Evolutionary conservation across 352 stramenopile genomes (phyloP).

Genomic region (Pythium vanterpoolii): DNA sequence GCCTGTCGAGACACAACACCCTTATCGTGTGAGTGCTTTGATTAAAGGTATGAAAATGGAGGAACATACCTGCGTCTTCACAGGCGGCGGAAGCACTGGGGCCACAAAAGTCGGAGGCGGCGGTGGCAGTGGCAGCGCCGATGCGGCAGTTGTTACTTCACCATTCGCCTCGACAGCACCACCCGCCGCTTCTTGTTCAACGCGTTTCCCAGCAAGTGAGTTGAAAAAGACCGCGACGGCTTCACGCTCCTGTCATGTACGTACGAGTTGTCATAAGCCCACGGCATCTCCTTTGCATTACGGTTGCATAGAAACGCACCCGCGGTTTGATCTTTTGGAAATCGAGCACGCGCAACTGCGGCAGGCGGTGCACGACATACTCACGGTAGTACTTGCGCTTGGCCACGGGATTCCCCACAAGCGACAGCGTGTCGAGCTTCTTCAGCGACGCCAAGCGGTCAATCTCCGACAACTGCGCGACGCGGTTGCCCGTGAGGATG

Average conservation of each 20-base stretch:
- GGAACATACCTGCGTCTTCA: slow-evolving; percentile 5
- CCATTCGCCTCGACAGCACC: slow-evolving; percentile 25
- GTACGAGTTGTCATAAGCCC: too few species aligned
- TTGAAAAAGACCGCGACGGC: slow-evolving; percentile 69
- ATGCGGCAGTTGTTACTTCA: slow-evolving; percentile 13
- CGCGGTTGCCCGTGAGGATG: slow-evolving; percentile 90
- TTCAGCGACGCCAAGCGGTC: slow-evolving; percentile 70
- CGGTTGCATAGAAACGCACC: too few species aligned
- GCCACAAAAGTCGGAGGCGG: slow-evolving; percentile 12
- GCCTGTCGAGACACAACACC: background rate
- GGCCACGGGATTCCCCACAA: slow-evolving; percentile 89
- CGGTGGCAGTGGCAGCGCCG: slow-evolving; percentile 13
- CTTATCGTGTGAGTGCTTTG: background rate
- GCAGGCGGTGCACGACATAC: slow-evolving; percentile 90
- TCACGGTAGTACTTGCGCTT: slow-evolving; percentile 90
- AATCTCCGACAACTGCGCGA: slow-evolving; percentile 79
- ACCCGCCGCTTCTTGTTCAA: slow-evolving; percentile 40
- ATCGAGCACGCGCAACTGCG: slow-evolving; percentile 84
- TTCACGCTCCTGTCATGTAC: slow-evolving; percentile 75
- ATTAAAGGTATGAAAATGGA: background rate
- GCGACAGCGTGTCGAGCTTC: slow-evolving; percentile 84
- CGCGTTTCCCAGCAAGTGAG: slow-evolving; percentile 64
- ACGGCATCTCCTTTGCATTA: too few species aligned
- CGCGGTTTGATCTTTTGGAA: slow-evolving; percentile 80
- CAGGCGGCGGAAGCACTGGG: slow-evolving; percentile 27